Conservation (phyloP, 108 stramenopile species). For the Nitzschia inconspicua region DNA sequence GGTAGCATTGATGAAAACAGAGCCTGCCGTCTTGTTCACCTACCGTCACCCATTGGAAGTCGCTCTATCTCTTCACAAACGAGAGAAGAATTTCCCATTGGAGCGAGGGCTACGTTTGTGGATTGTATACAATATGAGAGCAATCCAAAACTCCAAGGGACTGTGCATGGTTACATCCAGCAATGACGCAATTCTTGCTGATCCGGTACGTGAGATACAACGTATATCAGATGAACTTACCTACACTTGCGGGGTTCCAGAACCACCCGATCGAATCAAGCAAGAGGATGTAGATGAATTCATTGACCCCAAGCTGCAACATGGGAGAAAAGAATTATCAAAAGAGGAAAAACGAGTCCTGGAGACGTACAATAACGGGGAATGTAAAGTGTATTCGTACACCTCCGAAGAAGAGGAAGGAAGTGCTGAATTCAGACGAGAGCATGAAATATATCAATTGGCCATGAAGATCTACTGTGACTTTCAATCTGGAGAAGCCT, state of each 20-base stretch:
- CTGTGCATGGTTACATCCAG: constrained; percentile 78
- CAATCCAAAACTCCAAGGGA: constrained; percentile 68
- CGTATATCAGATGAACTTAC: constrained; percentile 76
- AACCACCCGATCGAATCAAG: constrained; percentile 52
- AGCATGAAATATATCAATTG: constrained; percentile 47
- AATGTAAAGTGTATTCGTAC: constrained; percentile 51
- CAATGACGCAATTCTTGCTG: constrained; percentile 64
- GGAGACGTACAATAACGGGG: constrained; percentile 40
- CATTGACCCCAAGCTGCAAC: constrained; percentile 80
- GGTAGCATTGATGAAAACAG: constrained; percentile 67
- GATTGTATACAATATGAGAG: constrained; percentile 87
- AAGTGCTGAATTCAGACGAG: constrained; percentile 27
- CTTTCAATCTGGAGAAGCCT: constrained; percentile 65
- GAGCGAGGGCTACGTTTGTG: constrained; percentile 77
- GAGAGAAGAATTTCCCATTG: constrained; percentile 59
- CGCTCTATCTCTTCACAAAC: constrained; percentile 78
- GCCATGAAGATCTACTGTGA: constrained; percentile 85
- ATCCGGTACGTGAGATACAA: constrained; percentile 71
- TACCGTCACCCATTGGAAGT: constrained; percentile 93
- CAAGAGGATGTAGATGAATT: constrained; percentile 75
- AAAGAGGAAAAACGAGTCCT: constrained; percentile 12
- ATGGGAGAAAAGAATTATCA: constrained; percentile 48
- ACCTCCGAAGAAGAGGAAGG: constrained; percentile 41
- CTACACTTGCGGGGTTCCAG: constrained; percentile 57
- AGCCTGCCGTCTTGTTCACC: constrained; percentile 86